Percentiles rank a stretch among this genome's conserved stretches.
Evolutionary conservation across 495 filamentous ascomycete species (phyloP).

Genomic region (Bathelium albidoporum): DNA sequence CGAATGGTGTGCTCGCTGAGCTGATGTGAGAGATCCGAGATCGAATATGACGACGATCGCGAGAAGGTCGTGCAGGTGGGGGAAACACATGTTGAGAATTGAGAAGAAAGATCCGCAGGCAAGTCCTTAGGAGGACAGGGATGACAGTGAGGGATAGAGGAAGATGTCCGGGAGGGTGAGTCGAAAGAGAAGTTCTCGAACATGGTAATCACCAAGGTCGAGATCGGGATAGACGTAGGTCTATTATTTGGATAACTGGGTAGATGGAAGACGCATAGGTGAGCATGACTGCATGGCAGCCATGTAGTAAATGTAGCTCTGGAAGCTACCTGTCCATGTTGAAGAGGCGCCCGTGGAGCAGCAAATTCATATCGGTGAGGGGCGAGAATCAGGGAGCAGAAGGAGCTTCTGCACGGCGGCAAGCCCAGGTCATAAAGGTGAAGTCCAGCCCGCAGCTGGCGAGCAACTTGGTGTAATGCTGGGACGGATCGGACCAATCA

Average conservation of each 20-base stretch:
- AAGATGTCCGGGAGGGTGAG: neutral
- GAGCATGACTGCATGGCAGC: neutral
- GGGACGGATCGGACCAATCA: neutral
- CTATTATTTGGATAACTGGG: neutral
- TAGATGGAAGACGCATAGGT: no score
- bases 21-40: neutral
- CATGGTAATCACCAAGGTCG: neutral
- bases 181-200: conserved; percentile 1
- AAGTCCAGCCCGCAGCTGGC: conserved; percentile 1
- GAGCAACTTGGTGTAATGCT: neutral
- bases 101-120: neutral
- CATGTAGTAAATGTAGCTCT: neutral
- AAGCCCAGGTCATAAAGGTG: conserved; percentile 1
- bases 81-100: neutral
- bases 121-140: neutral
- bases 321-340: neutral
- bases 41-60: neutral
- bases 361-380: neutral
- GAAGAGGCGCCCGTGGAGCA: neutral
- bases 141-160: neutral
- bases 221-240: neutral
- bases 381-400: neutral
- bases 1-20: neutral
- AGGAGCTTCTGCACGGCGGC: neutral
- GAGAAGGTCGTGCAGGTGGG: neutral